Base-by-base conservation (phyloP, 192 early-diverging fungal species). In the Chytriomyces sp. region DNA sequence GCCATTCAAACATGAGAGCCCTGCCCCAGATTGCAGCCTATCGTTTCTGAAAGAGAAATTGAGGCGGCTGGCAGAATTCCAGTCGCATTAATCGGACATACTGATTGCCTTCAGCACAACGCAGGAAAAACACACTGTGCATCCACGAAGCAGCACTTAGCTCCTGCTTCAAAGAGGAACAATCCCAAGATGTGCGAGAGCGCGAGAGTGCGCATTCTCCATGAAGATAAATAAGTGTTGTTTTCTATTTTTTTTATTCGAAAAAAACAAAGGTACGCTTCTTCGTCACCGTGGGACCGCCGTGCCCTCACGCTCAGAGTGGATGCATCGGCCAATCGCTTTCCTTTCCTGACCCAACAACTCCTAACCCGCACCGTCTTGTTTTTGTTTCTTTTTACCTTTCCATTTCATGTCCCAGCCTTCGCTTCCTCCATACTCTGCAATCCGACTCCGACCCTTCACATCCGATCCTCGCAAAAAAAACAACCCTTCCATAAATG, bases 211-310 rank as follows among this genome's bases (percentile, higher is more conserved):
- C 35, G 0, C 35, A 2, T 35, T 1, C n/a, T n/a, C 35, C 35
- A 35, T 35, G 3, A 35, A 35, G 35, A 35, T 35, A 35, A 35
- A 35, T 35, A 1, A 35, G 35, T 57, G 1, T 5, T 5, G 16
- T 57, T 57, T 57, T 57, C 53, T 57, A n/a, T 57, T 57, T 57
- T 57, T 57, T 57, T 13, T 57, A 20, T 13, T 57, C 20, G 53
- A 20, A 57, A 13, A 57, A 57, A 57, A 20, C 53, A 20, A 57
- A 57, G 53, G 53, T 57, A 20, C 20, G 53, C 53, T 57, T 13
- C 53, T 57, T 57, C 20, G 53, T 20, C 53, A 20, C 16, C 20
- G 53, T 57, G 53, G 35, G 35, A 35, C 35, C 35, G 35, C 35
- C 35, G 35, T 35, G 35, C 35, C 35, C 35, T 35, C 35, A 35